Evolutionary conservation across 1,284 basidiomycete genomes (phyloP), one percentile per base, ranked within the genome.

Genomic region (Ustilago bromivora): DNA sequence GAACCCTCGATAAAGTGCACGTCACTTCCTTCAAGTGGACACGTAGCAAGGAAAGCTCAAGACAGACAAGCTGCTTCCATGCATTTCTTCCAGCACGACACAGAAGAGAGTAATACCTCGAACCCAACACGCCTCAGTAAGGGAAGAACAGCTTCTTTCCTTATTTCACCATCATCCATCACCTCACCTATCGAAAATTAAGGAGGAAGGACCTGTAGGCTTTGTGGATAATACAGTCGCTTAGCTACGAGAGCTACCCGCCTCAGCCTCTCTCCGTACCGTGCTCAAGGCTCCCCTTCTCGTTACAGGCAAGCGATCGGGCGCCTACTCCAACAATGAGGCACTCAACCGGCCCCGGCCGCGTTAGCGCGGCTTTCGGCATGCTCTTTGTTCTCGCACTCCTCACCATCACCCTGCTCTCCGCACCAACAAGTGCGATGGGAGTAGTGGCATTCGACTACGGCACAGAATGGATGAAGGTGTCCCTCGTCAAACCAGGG

Each of bases 401-500:
- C 35, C 53, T 66, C 19, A 52, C 71, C 31, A n/a, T 73, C 32
- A 58, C 65, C 3, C 64, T 73, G 19, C 65, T 73, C 4, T 67
- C 71, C 7, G 43, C 61, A 36, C 65, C 71, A 4, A 60, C 54
- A 28, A 47, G 31, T 17, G 82, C 82, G 12, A 72, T 86, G 69
- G 84, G 84, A 46, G 84, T 86, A 15, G 82, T 86, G 23, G 81
- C 79, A 17, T 84, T 86, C 64, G 84, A 86, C 77, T 85, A 84
- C 65, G 84, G 84, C 34, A 85, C 84, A 5, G 83, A 84, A 51
- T 85, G 80, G 80, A 85, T 82, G 70, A 99, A 98, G 87, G 93
- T 95, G 34, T 96, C 95, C 10, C 89, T 99, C 71, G 93, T 99
- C 90, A 96, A 96, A 85, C 96, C 96, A 1, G 96, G 96, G 47